Base-by-base conservation (phyloP, 345 rosid species). In the Lumnitzera littorea region DNA sequence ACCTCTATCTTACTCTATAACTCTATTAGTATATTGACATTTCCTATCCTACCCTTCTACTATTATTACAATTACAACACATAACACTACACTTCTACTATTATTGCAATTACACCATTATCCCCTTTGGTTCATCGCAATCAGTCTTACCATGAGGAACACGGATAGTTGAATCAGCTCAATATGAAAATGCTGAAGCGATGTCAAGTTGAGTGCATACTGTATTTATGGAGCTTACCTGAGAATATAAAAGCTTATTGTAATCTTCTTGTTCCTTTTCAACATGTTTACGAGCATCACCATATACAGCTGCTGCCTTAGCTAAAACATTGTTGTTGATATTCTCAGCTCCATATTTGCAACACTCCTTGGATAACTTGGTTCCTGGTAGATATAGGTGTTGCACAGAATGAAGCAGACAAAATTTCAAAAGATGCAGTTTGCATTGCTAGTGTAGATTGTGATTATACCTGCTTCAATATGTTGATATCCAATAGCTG, bases 201-300 rank as follows among this genome's bases (percentile, higher is more conserved):
- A 47, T 36, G 29, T 31, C 25, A 16, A 54, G 55, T 61, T 25
- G 13, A 9, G 49, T 49, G 20, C 46, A 3, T 48, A 31, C 23
- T 43, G 14, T 52, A 16, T 10, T 49, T 5, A 53, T 25, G 54
- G 63, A 51, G 51, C 53, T 48, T 55, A 92, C 96, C 96, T 92
- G 96, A 69, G 89, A 79, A 70, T 87, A 75, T 64, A 89, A 67
- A 51, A 81, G 71, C 62, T 74, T 76, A 72, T 81, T 85, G 55
- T 77, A 85, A 51, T 92, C 98, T 69, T 89, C 98, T 62, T 84
- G 89, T 74, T 92, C 98, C 75, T 87, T 87, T 70, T 84, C 96
- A 23, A 84, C 84, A 65, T 92, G 96, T 71, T 87, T 87, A 51
- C 79, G 71, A 74, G 96, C 89, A 82, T 87, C 98, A 51, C 98